Conservation (phyloP, 2,329 filamentous ascomycete species). For the Alternaria sp. region DNA sequence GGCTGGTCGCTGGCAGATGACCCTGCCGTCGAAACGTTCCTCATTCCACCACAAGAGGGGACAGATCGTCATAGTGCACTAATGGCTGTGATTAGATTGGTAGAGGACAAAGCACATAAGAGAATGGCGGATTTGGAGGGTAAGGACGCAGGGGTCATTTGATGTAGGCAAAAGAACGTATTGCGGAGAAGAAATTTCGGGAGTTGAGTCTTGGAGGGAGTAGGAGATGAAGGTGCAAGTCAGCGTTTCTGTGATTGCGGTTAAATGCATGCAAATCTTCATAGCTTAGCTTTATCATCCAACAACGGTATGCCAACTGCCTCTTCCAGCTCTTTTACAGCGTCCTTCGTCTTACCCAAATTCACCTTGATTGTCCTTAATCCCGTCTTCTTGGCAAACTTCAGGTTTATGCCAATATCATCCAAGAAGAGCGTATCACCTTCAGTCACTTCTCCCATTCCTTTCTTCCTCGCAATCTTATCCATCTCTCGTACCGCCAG, state of each 20-base stretch:
- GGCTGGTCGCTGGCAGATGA: background rate
- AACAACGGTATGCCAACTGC: slow-evolving; percentile 73
- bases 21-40: background rate
- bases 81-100: background rate
- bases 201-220: too few relatives aligned
- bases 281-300: slow-evolving; percentile 53
- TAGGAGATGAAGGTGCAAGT: background rate
- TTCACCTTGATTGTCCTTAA: slow-evolving; percentile 86
- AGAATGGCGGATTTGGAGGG: background rate
- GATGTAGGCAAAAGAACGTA: background rate
- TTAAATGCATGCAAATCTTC: background rate
- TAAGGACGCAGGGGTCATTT: background rate
- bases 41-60: background rate
- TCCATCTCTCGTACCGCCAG: slow-evolving; percentile 73
- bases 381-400: slow-evolving; percentile 75
- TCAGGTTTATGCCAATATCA: slow-evolving; percentile 93
- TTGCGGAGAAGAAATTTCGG: too few relatives aligned
- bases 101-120: background rate
- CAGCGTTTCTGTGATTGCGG: background rate
- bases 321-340: slow-evolving; percentile 80
- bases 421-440: slow-evolving; percentile 86
- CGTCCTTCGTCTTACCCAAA: slow-evolving; percentile 78
- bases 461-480: slow-evolving; percentile 66
- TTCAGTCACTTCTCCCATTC: slow-evolving; percentile 63
- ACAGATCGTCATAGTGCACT: background rate